Conservation (phyloP, 2,329 filamentous ascomycete species). For the Pestalotiopsis sp. region DNA sequence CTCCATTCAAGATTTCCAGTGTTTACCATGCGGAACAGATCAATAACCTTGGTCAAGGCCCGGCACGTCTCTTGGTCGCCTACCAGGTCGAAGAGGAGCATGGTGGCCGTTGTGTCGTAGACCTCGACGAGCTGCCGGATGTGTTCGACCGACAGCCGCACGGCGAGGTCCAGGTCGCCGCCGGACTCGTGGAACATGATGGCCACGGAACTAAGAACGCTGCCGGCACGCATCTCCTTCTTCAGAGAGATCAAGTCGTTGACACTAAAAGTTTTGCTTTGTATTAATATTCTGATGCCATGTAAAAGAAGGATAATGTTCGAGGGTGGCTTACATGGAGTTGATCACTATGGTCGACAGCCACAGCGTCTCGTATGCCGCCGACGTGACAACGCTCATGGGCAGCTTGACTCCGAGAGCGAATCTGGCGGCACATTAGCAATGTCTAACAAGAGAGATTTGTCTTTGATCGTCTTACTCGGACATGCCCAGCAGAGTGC, state of each 20-base stretch:
- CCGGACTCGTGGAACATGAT: slow-evolving; percentile 28
- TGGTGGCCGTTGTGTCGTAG: slow-evolving; percentile 24
- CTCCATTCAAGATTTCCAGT: slow-evolving; percentile 29
- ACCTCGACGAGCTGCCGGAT: slow-evolving; percentile 23
- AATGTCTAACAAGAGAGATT: not conserved
- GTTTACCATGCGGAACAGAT: slow-evolving; percentile 22
- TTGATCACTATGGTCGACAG: slow-evolving; percentile 27
- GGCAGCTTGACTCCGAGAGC: slow-evolving; percentile 26
- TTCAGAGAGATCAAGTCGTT: slow-evolving; percentile 31
- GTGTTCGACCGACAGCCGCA: slow-evolving; percentile 27
- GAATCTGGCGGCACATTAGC: slow-evolving; percentile 18
- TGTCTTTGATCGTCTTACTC: slow-evolving; percentile 21
- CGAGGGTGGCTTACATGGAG: slow-evolving; percentile 24
- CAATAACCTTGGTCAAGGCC: slow-evolving; percentile 22
- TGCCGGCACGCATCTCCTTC: slow-evolving; percentile 27
- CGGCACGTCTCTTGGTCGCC: slow-evolving; percentile 18
- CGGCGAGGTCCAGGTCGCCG: slow-evolving; percentile 26
- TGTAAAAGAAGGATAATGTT: not conserved
- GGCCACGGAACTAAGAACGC: slow-evolving; percentile 30
- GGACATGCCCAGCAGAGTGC: slow-evolving; percentile 24
- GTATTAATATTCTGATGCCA: not conserved
- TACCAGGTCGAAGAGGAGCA: slow-evolving; percentile 19
- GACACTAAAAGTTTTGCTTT: slow-evolving; percentile 13
- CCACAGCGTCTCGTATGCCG: slow-evolving; percentile 27
- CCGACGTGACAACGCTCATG: slow-evolving; percentile 19